Percentiles rank a stretch among this genome's conserved stretches.
These are phyloP conservation scores for Xylariaceae sp. DNA, from an alignment of 2,329 filamentous ascomycete species.

Conservation along the genomic window DNA sequence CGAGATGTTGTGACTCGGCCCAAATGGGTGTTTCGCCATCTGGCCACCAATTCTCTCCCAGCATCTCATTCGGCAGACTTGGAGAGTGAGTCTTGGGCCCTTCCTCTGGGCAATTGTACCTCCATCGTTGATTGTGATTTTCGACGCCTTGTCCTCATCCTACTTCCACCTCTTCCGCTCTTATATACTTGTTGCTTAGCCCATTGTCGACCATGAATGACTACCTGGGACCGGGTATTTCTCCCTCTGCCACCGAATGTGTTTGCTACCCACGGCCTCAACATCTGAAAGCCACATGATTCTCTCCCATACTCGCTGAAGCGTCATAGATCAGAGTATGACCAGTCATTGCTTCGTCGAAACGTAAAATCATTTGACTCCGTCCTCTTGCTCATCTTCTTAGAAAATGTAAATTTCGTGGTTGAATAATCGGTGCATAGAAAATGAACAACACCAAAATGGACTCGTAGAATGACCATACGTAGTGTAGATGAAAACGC, in stretches of 20 bases:
- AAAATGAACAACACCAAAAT: conserved; percentile 6
- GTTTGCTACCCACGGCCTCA: too few relatives aligned
- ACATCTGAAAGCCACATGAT: background rate
- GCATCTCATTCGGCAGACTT: too few relatives aligned
- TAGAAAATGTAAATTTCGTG: background rate
- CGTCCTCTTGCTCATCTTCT: conserved; percentile 3
- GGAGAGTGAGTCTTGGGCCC: too few relatives aligned
- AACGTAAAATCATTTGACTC: conserved; percentile 12
- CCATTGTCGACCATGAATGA: background rate
- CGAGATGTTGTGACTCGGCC: too few relatives aligned
- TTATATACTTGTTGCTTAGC: background rate
- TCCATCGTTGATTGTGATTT: too few relatives aligned
- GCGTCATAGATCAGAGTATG: background rate
- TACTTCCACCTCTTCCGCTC: background rate
- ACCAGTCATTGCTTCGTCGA: conserved; percentile 10
- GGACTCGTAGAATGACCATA: conserved; percentile 5
- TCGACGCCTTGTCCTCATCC: too few relatives aligned
- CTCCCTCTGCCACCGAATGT: too few relatives aligned
- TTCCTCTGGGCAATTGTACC: too few relatives aligned
- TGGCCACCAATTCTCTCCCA: too few relatives aligned
- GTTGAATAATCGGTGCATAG: background rate
- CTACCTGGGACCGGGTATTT: background rate
- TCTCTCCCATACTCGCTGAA: background rate
- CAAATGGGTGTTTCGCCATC: too few relatives aligned
- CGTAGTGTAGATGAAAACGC: conserved; percentile 1